Evolutionary conservation across 2,329 filamentous ascomycete species (phyloP), one percentile per base, ranked within the genome.

Genomic region (Venturia asperata): DNA sequence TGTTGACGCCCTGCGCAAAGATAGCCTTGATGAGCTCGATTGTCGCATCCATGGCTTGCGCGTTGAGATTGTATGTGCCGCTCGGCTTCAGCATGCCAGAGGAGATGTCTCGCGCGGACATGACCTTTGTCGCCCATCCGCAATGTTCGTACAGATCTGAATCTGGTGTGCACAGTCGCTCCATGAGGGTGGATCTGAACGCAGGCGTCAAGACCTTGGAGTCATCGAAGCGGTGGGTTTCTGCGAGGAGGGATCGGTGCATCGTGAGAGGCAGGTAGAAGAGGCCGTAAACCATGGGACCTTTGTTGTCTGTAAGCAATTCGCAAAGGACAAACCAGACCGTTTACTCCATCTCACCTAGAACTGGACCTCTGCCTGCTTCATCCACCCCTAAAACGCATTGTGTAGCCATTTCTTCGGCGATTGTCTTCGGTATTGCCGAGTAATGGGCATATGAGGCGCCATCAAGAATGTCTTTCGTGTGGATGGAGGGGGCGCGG

Each of bases 41-140:
- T 0, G 93, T 97, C 4, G 93, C 90, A 75, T 96, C 92, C 85
- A 94, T 89, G 21, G 93, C 93, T 77, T 99, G 94, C 5, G 92
- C 91, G 74, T 99, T 99, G 69, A 99, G 85, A 74, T 99, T 99
- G 78, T 97, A 95, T 3, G 80, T 79, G 9, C 77, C 73, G 66
- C 75, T 70, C 2, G 86, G 83, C 11, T 83, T 82, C 71, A 94
- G 80, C 90, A 95, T 95, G 71, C 85, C 84, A 9, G 91, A 84
- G 49, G 83, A 85, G 71, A 96, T 96, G 77, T 93, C 90, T 56
- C 88, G 85, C 10, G 94, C 92, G 0, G 91, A 96, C 68, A 97
- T 85, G 21, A 88, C 81, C 27, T 87, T 83, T 7, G 90, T 86
- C 5, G 92, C 92, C 90, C 91, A 97, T 37, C 93, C 94, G 73